Evolutionary conservation across 2,329 filamentous ascomycete species (phyloP).

Genomic region (Xylaria multiplex): DNA sequence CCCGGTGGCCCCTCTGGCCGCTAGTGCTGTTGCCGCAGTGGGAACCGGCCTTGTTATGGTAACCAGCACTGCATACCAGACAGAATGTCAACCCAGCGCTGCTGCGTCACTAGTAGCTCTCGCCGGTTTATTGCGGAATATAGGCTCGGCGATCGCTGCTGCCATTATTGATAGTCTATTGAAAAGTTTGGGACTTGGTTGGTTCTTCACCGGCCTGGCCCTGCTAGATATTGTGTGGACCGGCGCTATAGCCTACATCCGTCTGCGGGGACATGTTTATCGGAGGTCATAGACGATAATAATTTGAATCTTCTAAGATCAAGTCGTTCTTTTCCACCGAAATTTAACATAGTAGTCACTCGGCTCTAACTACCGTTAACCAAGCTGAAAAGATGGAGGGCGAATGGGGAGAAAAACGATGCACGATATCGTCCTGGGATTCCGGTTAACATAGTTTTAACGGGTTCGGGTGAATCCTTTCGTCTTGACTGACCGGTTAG

Average conservation of each 20-base stretch:
- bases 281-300: constrained; percentile 14
- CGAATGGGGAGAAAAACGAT: too few species aligned
- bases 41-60: constrained; percentile 56
- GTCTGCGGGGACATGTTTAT: constrained; percentile 25
- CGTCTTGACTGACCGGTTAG: too few species aligned
- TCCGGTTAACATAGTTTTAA: too few species aligned
- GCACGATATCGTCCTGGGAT: too few species aligned
- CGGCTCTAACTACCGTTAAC: too few species aligned
- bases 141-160: constrained; percentile 53
- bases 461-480: too few species aligned
- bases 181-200: constrained; percentile 51
- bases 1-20: constrained; percentile 45
- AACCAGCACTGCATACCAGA: constrained; percentile 54
- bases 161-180: constrained; percentile 51
- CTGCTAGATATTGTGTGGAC: constrained; percentile 44
- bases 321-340: too few species aligned
- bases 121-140: constrained; percentile 53
- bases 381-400: too few species aligned
- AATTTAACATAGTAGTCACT: too few species aligned
- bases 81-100: constrained; percentile 52
- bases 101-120: constrained; percentile 55
- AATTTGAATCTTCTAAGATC: not conserved
- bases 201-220: constrained; percentile 54
- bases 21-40: constrained; percentile 47
- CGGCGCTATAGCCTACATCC: constrained; percentile 21